These are phyloP conservation scores for Colletotrichum navitas DNA, from an alignment of 2,329 filamentous ascomycete species.

Conservation along the genomic window DNA sequence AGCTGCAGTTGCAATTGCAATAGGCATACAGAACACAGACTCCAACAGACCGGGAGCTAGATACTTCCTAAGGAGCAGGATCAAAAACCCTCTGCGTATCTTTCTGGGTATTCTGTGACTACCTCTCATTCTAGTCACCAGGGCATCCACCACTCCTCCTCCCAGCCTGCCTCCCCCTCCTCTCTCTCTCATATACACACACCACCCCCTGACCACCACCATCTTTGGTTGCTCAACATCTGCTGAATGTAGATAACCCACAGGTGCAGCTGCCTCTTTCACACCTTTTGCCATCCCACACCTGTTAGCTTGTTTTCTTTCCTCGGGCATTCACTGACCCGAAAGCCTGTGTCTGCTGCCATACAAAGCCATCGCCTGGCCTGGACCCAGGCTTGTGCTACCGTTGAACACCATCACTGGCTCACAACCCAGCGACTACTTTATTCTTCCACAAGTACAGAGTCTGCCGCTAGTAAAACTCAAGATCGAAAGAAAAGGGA, in stretches of 20 bases:
- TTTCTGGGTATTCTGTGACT: neutral
- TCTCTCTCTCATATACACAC: constrained; percentile 25
- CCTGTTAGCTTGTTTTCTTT: constrained; percentile 14
- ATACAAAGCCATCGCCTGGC: constrained; percentile 12
- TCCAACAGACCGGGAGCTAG: neutral
- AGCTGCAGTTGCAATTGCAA: constrained; percentile 16
- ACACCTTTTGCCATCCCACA: constrained; percentile 10
- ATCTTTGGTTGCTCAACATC: constrained; percentile 8
- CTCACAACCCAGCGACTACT: constrained; percentile 18
- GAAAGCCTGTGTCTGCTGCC: constrained; percentile 6
- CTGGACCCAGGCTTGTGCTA: constrained; percentile 14
- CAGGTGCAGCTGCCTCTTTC: constrained; percentile 29
- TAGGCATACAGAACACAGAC: constrained; percentile 21
- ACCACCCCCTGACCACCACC: constrained; percentile 14
- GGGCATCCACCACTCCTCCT: constrained; percentile 1
- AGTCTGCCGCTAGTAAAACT: constrained; percentile 13
- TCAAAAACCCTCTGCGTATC: constrained; percentile 6
- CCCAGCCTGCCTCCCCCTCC: neutral
- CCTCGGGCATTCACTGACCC: constrained; percentile 19
- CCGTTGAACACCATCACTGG: constrained; percentile 8
- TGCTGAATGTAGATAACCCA: constrained; percentile 40
- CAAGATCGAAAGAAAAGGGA: neutral
- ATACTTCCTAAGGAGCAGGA: constrained; percentile 6
- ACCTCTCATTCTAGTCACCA: neutral
- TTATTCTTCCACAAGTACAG: constrained; percentile 33